These are phyloP conservation scores for Cercospora citrullina DNA, from an alignment of 2,329 filamentous ascomycete species.

Conservation along the genomic window DNA sequence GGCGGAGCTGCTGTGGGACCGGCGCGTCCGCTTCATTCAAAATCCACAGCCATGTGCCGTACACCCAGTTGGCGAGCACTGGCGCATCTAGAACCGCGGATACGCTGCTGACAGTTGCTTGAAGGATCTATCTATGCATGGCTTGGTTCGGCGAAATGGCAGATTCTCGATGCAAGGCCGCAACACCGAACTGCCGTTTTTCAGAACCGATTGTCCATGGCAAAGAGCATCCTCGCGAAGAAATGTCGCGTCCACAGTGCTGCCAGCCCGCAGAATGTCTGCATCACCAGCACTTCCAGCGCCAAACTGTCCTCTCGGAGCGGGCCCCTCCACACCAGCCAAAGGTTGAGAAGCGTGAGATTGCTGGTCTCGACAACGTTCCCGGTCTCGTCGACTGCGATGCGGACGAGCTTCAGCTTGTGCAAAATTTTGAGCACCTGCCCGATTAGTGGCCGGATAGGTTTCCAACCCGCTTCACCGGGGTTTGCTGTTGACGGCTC, in stretches of 20 bases:
- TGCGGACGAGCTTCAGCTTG: constrained; percentile 64
- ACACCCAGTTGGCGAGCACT: constrained; percentile 10
- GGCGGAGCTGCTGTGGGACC: constrained; percentile 4
- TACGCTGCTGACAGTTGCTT: background rate
- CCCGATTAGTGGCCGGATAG: constrained; percentile 66
- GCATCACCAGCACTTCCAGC: constrained; percentile 75
- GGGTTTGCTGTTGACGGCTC: constrained; percentile 82
- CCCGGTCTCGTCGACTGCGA: constrained; percentile 67
- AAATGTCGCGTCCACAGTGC: constrained; percentile 84
- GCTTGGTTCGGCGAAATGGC: constrained; percentile 7
- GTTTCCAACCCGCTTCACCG: constrained; percentile 52
- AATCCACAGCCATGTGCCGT: constrained; percentile 14
- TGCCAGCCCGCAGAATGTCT: constrained; percentile 72
- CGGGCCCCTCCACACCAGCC: constrained; percentile 93
- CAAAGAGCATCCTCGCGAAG: constrained; percentile 84
- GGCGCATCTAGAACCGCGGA: constrained; percentile 15
- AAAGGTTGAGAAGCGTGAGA: constrained; percentile 90
- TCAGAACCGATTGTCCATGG: constrained; percentile 69
- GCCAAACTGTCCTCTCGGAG: constrained; percentile 83
- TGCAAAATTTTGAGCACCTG: constrained; percentile 67
- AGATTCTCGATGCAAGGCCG: constrained; percentile 23
- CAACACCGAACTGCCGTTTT: constrained; percentile 8
- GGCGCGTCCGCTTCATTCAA: constrained; percentile 5
- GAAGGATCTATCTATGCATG: constrained; percentile 25
- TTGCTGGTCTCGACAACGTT: constrained; percentile 80